phyloP scores from a whole-genome alignment of 495 filamentous ascomycete species.

The Aspergillus affinis region DNA sequence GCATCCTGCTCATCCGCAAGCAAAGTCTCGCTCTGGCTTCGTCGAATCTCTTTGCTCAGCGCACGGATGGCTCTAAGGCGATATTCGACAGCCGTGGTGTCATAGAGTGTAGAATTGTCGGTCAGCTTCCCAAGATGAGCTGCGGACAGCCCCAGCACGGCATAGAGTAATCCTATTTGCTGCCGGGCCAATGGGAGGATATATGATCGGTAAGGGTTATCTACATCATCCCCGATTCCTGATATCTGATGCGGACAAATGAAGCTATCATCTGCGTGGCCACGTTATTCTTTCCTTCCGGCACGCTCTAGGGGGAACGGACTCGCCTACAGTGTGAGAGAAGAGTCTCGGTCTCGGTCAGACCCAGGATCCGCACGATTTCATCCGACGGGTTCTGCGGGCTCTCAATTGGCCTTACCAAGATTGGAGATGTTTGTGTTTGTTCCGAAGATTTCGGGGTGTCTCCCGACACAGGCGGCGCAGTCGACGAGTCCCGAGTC shows the following conservation, averaged over 20 bases:
- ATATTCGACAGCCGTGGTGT: slow-evolving; percentile 35
- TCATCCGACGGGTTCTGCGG: slow-evolving; percentile 5
- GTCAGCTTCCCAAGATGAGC: slow-evolving; percentile 34
- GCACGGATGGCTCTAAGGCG: slow-evolving; percentile 37
- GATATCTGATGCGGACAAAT: slow-evolving; percentile 44
- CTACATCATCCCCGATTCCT: slow-evolving; percentile 18
- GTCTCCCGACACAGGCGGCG: not conserved
- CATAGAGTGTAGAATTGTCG: slow-evolving; percentile 25
- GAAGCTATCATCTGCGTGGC: slow-evolving; percentile 29
- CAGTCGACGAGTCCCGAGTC: not conserved
- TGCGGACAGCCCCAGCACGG: slow-evolving; percentile 36
- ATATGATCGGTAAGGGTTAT: slow-evolving; percentile 40
- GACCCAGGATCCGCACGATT: slow-evolving; percentile 10
- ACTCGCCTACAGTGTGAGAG: slow-evolving; percentile 28
- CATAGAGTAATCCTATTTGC: slow-evolving; percentile 35
- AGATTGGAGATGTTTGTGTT: not conserved
- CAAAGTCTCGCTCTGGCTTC: slow-evolving; percentile 27
- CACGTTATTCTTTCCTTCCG: slow-evolving; percentile 5
- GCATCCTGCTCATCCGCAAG: slow-evolving; percentile 34
- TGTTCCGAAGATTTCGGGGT: not conserved
- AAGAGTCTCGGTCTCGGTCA: slow-evolving; percentile 19
- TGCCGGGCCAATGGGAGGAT: slow-evolving; percentile 37
- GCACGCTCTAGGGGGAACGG: not conserved
- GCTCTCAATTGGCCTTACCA: not conserved
- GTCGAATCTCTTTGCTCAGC: slow-evolving; percentile 29